Percentiles rank a stretch among this genome's conserved stretches.
phyloP scores from a whole-genome alignment of 2,329 filamentous ascomycete species.

The Nigrograna mackinnonii region DNA sequence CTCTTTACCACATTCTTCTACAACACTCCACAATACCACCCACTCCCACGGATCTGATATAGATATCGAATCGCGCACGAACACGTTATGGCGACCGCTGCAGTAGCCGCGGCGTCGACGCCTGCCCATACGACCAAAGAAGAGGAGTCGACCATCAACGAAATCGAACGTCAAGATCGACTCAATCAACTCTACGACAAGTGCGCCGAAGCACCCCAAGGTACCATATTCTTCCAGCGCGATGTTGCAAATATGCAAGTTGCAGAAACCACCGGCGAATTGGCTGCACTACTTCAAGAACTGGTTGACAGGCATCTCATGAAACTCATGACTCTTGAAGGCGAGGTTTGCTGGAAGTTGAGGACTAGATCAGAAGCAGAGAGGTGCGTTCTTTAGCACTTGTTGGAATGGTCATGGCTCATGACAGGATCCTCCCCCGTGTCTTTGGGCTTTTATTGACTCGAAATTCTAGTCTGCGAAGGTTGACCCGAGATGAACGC shows the following conservation, averaged over 20 bases:
- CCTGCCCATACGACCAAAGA: not conserved
- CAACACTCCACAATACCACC: no score
- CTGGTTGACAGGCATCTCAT: slow-evolving; percentile 40
- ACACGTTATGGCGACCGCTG: not conserved
- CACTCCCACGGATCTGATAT: no score
- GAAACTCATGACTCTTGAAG: slow-evolving; percentile 40
- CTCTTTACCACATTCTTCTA: not conserved
- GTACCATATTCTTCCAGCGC: slow-evolving; percentile 44
- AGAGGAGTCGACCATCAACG: not conserved
- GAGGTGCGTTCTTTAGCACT: slow-evolving; percentile 24
- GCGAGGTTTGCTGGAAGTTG: slow-evolving; percentile 41
- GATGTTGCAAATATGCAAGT: slow-evolving; percentile 42
- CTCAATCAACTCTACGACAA: slow-evolving; percentile 41
- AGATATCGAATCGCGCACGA: no score
- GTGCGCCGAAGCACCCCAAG: slow-evolving; percentile 36
- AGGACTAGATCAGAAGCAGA: slow-evolving; percentile 38
- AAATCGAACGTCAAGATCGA: slow-evolving; percentile 1
- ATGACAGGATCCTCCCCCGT: not conserved
- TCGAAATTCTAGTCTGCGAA: slow-evolving; percentile 35
- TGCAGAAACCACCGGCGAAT: slow-evolving; percentile 35
- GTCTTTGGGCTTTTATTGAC: not conserved
- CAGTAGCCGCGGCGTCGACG: not conserved
- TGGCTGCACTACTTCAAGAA: slow-evolving; percentile 34
- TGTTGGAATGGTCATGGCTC: not conserved
- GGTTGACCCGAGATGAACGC: slow-evolving; percentile 69